Evolutionary conservation across 2,329 filamentous ascomycete species (phyloP).

Genomic region (Lecanicillium sp.): DNA sequence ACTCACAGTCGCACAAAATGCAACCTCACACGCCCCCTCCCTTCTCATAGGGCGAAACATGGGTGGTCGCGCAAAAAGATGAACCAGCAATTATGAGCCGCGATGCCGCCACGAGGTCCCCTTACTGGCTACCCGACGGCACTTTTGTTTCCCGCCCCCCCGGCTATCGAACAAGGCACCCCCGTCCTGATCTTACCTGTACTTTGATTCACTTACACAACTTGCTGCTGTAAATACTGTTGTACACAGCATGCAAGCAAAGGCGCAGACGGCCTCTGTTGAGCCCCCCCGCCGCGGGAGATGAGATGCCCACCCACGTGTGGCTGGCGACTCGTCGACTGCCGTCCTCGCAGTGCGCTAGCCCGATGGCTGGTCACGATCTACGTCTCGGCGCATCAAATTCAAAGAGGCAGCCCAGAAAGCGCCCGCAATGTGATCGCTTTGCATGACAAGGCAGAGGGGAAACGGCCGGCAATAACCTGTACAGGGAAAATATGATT

Average conservation of each 20-base stretch:
- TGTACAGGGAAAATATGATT: too few relatives aligned
- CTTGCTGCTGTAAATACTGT: too few relatives aligned
- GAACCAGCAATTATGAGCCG: constrained; percentile 1
- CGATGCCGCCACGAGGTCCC: constrained; percentile 4
- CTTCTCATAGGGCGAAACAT: not conserved
- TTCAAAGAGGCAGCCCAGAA: too few relatives aligned
- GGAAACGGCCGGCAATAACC: too few relatives aligned
- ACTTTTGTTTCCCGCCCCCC: not conserved
- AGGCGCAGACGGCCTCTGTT: too few relatives aligned
- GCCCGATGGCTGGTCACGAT: too few relatives aligned
- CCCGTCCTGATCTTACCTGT: not conserved
- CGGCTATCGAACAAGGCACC: too few relatives aligned
- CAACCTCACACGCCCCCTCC: constrained; percentile 4
- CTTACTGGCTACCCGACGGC: not conserved
- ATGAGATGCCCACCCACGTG: constrained; percentile 10
- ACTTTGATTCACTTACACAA: too few relatives aligned
- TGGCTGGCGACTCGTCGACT: not conserved
- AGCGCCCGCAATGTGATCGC: too few relatives aligned
- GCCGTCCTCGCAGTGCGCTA: not conserved
- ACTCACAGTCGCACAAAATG: not conserved
- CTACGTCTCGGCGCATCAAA: too few relatives aligned
- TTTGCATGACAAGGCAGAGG: too few relatives aligned
- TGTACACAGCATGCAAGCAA: too few relatives aligned
- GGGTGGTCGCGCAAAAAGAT: not conserved
- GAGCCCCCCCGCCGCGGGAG: not conserved